Percentiles rank a stretch among this genome's conserved stretches.
Evolutionary conservation across 345 rosid species (phyloP).

Genomic region (Brassica nigra): DNA sequence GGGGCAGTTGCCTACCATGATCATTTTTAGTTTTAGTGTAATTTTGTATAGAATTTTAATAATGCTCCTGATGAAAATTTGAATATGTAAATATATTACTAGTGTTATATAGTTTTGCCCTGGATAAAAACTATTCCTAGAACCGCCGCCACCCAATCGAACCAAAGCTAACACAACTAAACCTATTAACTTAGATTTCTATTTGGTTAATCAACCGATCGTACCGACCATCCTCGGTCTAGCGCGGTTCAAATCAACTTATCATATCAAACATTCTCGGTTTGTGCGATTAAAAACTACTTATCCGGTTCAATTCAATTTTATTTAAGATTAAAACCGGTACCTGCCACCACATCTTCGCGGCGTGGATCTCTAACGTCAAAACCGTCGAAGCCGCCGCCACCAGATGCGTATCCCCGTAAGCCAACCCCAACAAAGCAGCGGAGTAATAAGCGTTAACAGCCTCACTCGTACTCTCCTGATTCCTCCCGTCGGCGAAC

Average conservation of each 20-base stretch:
- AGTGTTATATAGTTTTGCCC: too few species aligned
- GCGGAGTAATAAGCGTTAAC: conserved; percentile 91
- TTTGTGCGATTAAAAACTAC: not conserved
- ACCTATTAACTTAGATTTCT: not conserved
- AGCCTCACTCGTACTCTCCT: conserved; percentile 94
- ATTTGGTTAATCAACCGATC: too few species aligned
- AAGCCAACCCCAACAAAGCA: conserved; percentile 88
- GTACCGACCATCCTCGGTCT: too few species aligned
- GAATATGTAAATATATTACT: too few species aligned
- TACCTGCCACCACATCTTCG: conserved; percentile 94
- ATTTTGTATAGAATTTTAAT: too few species aligned
- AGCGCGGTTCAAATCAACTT: too few species aligned
- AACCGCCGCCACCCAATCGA: too few species aligned
- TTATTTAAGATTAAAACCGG: conserved; percentile 23
- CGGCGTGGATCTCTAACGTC: conserved; percentile 85
- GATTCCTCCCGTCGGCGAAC: conserved; percentile 83
- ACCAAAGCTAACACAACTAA: not conserved
- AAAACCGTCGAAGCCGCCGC: conserved; percentile 66
- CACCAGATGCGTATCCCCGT: conserved; percentile 78
- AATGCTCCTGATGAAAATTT: too few species aligned
- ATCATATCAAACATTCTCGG: not conserved
- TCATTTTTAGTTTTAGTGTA: too few species aligned
- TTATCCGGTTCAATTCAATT: not conserved
- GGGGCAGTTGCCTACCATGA: too few species aligned
- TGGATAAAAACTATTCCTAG: too few species aligned